Evolutionary conservation across 345 rosid species (phyloP).

Genomic region (Laguncularia racemosa): DNA sequence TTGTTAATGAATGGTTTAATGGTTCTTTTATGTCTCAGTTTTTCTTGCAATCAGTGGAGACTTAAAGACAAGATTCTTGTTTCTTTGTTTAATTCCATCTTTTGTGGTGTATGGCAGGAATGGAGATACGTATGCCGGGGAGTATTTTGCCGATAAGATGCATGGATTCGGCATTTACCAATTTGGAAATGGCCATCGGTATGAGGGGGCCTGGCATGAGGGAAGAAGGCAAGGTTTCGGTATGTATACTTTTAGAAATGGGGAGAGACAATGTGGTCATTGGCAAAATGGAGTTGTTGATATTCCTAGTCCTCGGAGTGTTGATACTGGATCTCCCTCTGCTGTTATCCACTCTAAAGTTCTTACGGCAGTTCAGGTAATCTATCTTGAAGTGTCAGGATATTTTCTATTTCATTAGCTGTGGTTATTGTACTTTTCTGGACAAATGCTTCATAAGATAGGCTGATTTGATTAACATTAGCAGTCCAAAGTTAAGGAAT

Average conservation of each 20-base stretch:
- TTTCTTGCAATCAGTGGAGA: background rate
- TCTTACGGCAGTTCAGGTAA: slow-evolving; percentile 39
- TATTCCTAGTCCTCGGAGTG: slow-evolving; percentile 15
- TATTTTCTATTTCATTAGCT: too few species aligned
- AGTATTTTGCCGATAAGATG: slow-evolving; percentile 82
- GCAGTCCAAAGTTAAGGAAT: too few species aligned
- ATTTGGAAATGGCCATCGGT: slow-evolving; percentile 68
- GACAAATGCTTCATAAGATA: too few species aligned
- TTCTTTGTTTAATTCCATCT: background rate
- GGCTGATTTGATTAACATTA: too few species aligned
- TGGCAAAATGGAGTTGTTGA: slow-evolving; percentile 60
- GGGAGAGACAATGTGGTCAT: slow-evolving; percentile 74
- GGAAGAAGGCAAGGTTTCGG: slow-evolving; percentile 89
- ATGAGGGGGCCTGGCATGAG: slow-evolving; percentile 92
- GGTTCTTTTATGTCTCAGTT: background rate
- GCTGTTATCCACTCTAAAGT: slow-evolving; percentile 27
- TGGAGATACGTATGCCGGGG: slow-evolving; percentile 72
- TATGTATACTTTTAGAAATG: slow-evolving; percentile 64
- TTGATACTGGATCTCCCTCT: slow-evolving; percentile 16
- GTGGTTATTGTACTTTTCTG: too few species aligned
- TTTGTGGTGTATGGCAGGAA: slow-evolving; percentile 21
- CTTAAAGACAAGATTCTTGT: background rate
- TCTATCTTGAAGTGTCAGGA: background rate
- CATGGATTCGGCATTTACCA: slow-evolving; percentile 78
- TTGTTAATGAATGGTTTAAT: background rate